Conservation (phyloP, 2,329 filamentous ascomycete genomes). For the Penicillium sclerotigenum region DNA sequence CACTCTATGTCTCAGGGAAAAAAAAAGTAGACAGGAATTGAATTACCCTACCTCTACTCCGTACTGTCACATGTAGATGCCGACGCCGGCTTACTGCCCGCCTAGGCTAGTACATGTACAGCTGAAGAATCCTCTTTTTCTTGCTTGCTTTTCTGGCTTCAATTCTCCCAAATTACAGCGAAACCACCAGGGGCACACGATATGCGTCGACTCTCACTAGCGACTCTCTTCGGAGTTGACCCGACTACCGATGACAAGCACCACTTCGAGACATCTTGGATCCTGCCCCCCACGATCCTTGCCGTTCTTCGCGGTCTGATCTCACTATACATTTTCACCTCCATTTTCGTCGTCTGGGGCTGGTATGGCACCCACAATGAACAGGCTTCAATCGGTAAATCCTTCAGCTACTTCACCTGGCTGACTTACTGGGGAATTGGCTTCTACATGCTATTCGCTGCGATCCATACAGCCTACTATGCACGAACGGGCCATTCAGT, state of each 20-base stretch:
- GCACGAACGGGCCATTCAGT: conserved; percentile 50
- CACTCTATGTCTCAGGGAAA: not conserved
- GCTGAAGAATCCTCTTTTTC: not conserved
- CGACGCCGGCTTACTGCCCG: too few relatives aligned
- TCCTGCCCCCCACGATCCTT: conserved; percentile 64
- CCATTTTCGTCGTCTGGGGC: conserved; percentile 66
- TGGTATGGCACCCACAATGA: conserved; percentile 58
- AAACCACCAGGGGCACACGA: not conserved
- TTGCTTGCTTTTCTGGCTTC: not conserved
- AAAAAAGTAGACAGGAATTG: not conserved
- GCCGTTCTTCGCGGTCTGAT: conserved; percentile 53
- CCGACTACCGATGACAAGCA: conserved; percentile 48
- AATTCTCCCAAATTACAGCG: not conserved
- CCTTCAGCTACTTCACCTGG: conserved; percentile 80
- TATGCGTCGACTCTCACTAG: conserved; percentile 20
- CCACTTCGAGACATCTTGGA: conserved; percentile 77
- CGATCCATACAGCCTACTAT: conserved; percentile 68
- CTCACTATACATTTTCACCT: conserved; percentile 62
- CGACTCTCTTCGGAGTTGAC: conserved; percentile 35
- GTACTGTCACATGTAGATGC: not conserved
- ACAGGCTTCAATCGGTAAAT: conserved; percentile 49
- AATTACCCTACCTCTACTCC: not conserved
- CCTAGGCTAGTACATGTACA: not conserved
- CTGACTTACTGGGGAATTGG: conserved; percentile 78
- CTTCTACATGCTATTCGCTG: conserved; percentile 70